These are phyloP conservation scores for Suillus decipiens DNA, from an alignment of 768 basidiomycete species.

Conservation along the genomic window DNA sequence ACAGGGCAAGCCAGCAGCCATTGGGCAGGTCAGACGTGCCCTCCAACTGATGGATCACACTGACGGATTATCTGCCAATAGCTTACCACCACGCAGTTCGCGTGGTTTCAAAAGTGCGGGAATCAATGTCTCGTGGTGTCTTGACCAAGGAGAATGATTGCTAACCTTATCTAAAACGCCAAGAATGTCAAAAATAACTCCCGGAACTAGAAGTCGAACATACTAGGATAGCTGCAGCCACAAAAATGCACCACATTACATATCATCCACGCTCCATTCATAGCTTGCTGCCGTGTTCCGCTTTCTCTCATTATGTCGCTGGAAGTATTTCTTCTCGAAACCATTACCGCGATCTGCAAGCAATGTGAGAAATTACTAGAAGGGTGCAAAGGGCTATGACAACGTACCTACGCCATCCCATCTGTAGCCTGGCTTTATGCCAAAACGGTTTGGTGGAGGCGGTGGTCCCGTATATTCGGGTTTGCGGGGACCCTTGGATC, in stretches of 20 bases:
- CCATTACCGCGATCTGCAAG: conserved; percentile 83
- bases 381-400: background rate
- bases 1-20: background rate
- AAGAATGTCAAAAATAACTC: background rate
- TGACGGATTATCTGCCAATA: background rate
- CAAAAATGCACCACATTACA: conserved; percentile 49
- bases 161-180: conserved; percentile 6
- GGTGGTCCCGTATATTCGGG: conserved; percentile 88
- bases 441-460: conserved; percentile 93
- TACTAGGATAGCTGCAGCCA: background rate
- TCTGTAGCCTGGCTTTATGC: conserved; percentile 91
- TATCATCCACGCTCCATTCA: conserved; percentile 90
- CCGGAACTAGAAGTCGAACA: background rate
- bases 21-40: background rate
- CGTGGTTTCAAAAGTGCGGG: conserved; percentile 3
- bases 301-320: conserved; percentile 73
- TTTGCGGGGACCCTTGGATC: conserved; percentile 69
- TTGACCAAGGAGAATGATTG: background rate
- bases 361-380: conserved; percentile 7
- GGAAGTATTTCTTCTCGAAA: conserved; percentile 92
- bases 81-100: background rate
- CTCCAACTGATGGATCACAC: background rate
- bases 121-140: conserved; percentile 6
- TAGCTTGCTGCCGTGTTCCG: conserved; percentile 74
- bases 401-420: conserved; percentile 97